Conservation (phyloP, 129 eudicot species). For the Apium graveolens region DNA sequence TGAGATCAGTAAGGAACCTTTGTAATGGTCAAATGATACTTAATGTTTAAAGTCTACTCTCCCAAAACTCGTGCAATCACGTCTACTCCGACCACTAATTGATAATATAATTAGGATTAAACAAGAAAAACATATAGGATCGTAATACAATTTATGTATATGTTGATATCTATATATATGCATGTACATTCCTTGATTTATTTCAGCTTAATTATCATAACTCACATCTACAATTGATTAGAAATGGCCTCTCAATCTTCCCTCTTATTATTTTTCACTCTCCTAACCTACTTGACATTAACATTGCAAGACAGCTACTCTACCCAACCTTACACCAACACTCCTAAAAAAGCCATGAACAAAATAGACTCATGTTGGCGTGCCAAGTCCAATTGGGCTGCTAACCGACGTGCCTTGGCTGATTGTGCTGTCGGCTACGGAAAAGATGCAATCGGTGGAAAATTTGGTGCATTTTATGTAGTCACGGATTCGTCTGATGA, state of each 20-base stretch:
- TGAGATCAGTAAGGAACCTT: background rate
- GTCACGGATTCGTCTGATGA: constrained; percentile 61
- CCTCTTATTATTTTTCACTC: constrained; percentile 22
- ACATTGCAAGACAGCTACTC: constrained; percentile 27
- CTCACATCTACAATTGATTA: background rate
- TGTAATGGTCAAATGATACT: background rate
- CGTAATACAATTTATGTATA: background rate
- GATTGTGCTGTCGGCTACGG: constrained; percentile 59
- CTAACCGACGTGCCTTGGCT: constrained; percentile 43
- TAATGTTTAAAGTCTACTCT: constrained; percentile 1
- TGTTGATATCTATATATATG: background rate
- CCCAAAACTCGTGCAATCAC: constrained; percentile 40
- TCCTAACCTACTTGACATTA: constrained; percentile 20
- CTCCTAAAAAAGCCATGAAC: constrained; percentile 28
- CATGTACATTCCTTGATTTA: background rate
- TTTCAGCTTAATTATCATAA: background rate
- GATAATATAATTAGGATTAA: background rate
- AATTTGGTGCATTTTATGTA: constrained; percentile 40
- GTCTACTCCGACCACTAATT: constrained; percentile 12
- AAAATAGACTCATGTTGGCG: constrained; percentile 56
- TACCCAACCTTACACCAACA: constrained; percentile 3
- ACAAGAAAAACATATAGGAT: background rate
- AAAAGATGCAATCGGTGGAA: constrained; percentile 41
- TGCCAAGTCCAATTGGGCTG: constrained; percentile 39
- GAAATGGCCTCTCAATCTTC: constrained; percentile 21